Conservation (phyloP, 2,329 filamentous ascomycete genomes). For the Fusarium sp. region DNA sequence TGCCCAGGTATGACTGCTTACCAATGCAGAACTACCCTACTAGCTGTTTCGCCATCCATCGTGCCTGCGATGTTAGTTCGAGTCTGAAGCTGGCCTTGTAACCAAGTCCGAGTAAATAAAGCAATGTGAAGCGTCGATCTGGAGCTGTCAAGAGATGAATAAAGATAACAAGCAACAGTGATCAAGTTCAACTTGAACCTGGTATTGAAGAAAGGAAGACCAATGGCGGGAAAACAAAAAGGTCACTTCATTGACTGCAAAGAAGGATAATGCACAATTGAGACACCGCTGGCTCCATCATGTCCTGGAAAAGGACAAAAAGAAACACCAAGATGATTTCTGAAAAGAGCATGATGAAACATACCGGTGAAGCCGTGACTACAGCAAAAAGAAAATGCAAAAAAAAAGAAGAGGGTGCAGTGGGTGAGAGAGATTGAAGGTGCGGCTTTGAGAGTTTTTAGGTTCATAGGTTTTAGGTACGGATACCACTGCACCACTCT, state of each 20-base stretch:
- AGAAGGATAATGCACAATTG: not conserved
- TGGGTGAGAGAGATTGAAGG: not conserved
- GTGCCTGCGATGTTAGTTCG: not conserved
- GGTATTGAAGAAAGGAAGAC: not conserved
- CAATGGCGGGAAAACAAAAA: too few species aligned
- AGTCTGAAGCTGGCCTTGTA: not conserved
- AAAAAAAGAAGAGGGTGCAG: not conserved
- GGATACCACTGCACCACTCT: slow-evolving; percentile 4
- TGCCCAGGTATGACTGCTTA: too few species aligned
- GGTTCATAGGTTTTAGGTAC: slow-evolving; percentile 2
- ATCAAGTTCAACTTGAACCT: not conserved
- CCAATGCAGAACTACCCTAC: too few species aligned
- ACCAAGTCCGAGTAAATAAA: not conserved
- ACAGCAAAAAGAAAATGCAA: too few species aligned
- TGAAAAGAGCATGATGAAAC: too few species aligned
- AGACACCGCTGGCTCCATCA: not conserved
- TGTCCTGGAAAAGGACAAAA: not conserved
- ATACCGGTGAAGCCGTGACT: too few species aligned
- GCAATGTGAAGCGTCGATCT: not conserved
- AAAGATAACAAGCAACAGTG: not conserved
- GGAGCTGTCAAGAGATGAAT: accelerated
- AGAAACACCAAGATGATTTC: not conserved
- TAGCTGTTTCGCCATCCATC: too few species aligned
- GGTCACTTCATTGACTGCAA: too few species aligned
- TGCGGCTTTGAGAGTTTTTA: not conserved